These are phyloP conservation scores for Epichloe coenophiala DNA, from an alignment of 2,329 filamentous ascomycete genomes.

Conservation along the genomic window DNA sequence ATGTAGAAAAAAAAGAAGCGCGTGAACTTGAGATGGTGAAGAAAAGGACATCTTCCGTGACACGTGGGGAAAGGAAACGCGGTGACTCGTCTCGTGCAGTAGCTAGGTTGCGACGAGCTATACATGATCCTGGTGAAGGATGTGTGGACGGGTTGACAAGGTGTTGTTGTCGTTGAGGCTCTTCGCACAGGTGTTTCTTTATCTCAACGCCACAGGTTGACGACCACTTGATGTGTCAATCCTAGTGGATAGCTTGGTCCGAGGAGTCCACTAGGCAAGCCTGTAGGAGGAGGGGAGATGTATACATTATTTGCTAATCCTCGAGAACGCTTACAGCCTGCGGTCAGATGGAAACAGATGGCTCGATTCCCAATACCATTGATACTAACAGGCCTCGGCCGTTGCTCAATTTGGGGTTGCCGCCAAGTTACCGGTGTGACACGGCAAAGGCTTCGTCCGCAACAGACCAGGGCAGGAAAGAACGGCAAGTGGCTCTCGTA, in stretches of 20 bases:
- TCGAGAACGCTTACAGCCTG: no score
- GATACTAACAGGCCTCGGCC: not conserved
- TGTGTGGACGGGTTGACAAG: no score
- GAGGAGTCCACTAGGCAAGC: not conserved
- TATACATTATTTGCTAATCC: not conserved
- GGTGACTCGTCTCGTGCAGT: constrained; percentile 1
- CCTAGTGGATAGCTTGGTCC: not conserved
- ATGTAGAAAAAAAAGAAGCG: constrained; percentile 4
- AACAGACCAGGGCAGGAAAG: not conserved
- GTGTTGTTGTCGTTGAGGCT: not conserved
- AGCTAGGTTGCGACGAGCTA: not conserved
- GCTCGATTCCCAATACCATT: not conserved
- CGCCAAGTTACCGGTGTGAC: not conserved
- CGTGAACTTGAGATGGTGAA: constrained; percentile 5
- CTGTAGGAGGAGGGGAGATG: not conserved
- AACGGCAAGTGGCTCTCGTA: not conserved
- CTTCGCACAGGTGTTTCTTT: not conserved
- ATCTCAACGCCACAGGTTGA: not conserved
- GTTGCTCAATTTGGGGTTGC: not conserved
- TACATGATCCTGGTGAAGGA: not conserved
- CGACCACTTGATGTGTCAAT: not conserved
- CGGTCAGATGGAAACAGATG: not conserved
- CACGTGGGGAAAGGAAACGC: constrained; percentile 2
- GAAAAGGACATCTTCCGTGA: not conserved
- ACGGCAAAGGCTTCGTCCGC: not conserved